Evolutionary conservation across 2,329 filamentous ascomycete genomes (phyloP), one percentile per base, ranked within the genome.

Genomic region (Coniochaeta sp.): DNA sequence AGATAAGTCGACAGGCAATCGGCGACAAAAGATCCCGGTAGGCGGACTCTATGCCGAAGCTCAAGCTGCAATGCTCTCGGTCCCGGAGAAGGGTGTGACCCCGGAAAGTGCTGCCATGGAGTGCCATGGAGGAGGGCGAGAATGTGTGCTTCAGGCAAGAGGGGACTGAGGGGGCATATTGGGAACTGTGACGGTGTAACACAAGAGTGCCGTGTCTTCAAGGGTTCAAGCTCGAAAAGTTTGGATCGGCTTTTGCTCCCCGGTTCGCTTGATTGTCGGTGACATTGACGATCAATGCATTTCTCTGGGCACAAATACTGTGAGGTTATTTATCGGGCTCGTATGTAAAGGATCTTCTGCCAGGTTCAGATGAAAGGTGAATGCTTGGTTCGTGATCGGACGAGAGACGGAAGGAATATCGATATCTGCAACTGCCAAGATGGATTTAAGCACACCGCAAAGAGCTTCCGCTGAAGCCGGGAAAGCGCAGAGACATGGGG

Each of bases 121-220:
- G 38, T 24, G 8, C 12, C n/a, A n/a, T n/a, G n/a, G n/a, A n/a
- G n/a, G n/a, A n/a, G n/a, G n/a, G n/a, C n/a, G n/a, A n/a, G n/a
- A n/a, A n/a, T n/a, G n/a, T 30, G 22, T 26, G 38, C 20, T 42
- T 38, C 42, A 45, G 12, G 20, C 40, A 16, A 45, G 40, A 4
- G 40, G 40, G 3, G 13, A 45, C n/a, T n/a, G 30, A 32, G 30
- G 30, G 30, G 30, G 9, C 30, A 32, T 9, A 20, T 45, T 45
- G 12, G 42, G 12, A 6, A 30, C 26, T 48, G 45, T 48, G 45
- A 48, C 18, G 45, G 45, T 48, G 45, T 48, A 48, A 48, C 45
- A 26, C 2, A 30, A 1, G 30, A 9, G 9, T 26, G 20, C n/a
- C 9, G 7, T 24, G 20, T 45, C 6, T 24, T 27, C 40, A 45